These are phyloP conservation scores for Biancaea sappan DNA, from an alignment of 306 rosid species.

Conservation along the genomic window DNA sequence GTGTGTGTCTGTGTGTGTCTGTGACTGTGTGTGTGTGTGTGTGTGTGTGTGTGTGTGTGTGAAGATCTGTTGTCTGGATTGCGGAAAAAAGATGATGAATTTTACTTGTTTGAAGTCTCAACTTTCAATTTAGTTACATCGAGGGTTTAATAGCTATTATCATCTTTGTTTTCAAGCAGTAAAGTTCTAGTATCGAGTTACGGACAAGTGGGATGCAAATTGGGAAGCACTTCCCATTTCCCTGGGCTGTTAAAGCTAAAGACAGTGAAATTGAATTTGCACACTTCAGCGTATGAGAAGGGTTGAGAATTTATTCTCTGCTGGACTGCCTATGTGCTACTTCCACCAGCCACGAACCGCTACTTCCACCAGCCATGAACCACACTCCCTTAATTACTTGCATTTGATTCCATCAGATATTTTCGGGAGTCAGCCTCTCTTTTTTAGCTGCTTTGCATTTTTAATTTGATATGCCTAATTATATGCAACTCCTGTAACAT, in stretches of 20 bases:
- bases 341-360: too few species aligned
- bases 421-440: too few species aligned
- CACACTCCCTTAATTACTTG: neutral
- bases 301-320: neutral
- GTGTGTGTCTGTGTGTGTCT: too few species aligned
- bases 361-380: neutral
- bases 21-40: too few species aligned
- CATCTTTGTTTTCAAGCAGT: conserved; percentile 7
- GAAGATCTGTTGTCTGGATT: neutral
- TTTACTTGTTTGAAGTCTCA: neutral
- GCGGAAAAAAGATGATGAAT: neutral
- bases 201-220: neutral
- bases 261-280: too few species aligned
- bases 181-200: neutral
- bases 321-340: neutral
- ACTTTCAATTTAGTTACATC: neutral
- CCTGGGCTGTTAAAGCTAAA: neutral
- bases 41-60: too few species aligned
- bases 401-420: too few species aligned
- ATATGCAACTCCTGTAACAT: neutral
- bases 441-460: too few species aligned
- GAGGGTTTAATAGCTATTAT: neutral
- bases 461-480: neutral
- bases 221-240: conserved; percentile 4
- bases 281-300: too few species aligned